Conservation (phyloP, 83 land plant species). For the Thuja plicata region DNA sequence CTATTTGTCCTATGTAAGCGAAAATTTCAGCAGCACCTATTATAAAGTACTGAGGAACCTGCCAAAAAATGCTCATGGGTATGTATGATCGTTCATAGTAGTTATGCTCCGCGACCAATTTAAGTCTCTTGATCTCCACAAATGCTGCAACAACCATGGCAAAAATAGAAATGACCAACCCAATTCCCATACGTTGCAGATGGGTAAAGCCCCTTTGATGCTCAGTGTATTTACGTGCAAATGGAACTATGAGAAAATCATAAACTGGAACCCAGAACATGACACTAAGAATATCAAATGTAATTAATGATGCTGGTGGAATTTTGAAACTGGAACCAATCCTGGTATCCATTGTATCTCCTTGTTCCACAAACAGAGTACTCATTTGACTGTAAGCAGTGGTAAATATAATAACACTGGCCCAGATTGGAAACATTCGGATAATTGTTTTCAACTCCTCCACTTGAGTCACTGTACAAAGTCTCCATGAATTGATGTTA, state of each 20-base stretch:
- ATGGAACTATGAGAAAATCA: constrained; percentile 46
- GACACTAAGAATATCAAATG: constrained; percentile 59
- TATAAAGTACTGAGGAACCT: constrained; percentile 60
- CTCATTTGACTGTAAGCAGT: constrained; percentile 53
- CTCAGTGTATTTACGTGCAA: constrained; percentile 38
- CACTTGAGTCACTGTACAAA: constrained; percentile 58
- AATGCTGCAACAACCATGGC: constrained; percentile 51
- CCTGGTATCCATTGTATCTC: constrained; percentile 37
- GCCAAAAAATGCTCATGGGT: constrained; percentile 61
- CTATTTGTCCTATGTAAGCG: constrained; percentile 50
- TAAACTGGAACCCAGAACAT: constrained; percentile 57
- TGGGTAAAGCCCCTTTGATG: constrained; percentile 44
- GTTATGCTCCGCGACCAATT: constrained; percentile 21
- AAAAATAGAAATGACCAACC: constrained; percentile 51
- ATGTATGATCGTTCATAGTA: constrained; percentile 18
- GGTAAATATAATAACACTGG: constrained; percentile 43
- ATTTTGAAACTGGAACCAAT: constrained; percentile 43
- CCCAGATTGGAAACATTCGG: constrained; percentile 59
- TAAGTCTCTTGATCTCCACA: constrained; percentile 42
- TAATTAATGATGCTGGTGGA: constrained; percentile 52
- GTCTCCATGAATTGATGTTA: constrained; percentile 34
- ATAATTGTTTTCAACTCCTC: constrained; percentile 57
- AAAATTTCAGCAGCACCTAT: constrained; percentile 60
- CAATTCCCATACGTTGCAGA: constrained; percentile 58
- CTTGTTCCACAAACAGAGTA: constrained; percentile 53